Evolutionary conservation across 495 filamentous ascomycete species (phyloP).

Genomic region (Chaetomidium leptoderma): DNA sequence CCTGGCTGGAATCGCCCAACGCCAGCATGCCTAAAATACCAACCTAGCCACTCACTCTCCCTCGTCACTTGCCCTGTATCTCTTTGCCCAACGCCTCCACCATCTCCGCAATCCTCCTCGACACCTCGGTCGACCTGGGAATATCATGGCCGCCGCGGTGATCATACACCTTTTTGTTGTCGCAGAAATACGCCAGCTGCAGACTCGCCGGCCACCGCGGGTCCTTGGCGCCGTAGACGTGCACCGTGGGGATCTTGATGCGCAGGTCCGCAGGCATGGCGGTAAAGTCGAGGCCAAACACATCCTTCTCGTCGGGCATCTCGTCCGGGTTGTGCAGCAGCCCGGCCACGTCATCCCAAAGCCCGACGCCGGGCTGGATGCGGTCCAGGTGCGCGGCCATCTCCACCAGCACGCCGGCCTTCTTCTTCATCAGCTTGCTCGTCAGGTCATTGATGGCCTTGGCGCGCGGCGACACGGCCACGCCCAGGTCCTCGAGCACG

Average conservation of each 20-base stretch:
- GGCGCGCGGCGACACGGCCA: conserved; percentile 43
- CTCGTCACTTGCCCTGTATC: background rate
- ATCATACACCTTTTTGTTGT: conserved; percentile 47
- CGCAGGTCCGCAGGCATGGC: conserved; percentile 35
- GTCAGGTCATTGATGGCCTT: conserved; percentile 37
- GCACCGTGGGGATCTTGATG: conserved; percentile 58
- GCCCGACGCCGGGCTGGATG: conserved; percentile 23
- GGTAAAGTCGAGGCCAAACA: conserved; percentile 53
- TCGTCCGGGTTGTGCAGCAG: conserved; percentile 30
- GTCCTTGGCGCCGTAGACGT: conserved; percentile 58
- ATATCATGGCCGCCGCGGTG: conserved; percentile 56
- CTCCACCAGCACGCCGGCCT: conserved; percentile 31
- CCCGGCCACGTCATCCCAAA: conserved; percentile 32
- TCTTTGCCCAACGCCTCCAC: conserved; percentile 21
- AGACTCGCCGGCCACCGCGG: conserved; percentile 51
- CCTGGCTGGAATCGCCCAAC: too few relatives aligned
- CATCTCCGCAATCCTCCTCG: conserved; percentile 26
- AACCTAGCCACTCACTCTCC: background rate
- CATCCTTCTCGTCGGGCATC: conserved; percentile 28
- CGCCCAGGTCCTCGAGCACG: conserved; percentile 49
- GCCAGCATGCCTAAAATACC: too few relatives aligned
- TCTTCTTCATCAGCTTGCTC: conserved; percentile 24
- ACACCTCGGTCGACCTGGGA: conserved; percentile 31
- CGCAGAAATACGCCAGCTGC: conserved; percentile 54
- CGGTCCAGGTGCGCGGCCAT: conserved; percentile 28